Percentiles rank a stretch among this genome's conserved stretches.
phyloP scores from a whole-genome alignment of 1,284 basidiomycete species.

The Coriolopsis trogii region DNA sequence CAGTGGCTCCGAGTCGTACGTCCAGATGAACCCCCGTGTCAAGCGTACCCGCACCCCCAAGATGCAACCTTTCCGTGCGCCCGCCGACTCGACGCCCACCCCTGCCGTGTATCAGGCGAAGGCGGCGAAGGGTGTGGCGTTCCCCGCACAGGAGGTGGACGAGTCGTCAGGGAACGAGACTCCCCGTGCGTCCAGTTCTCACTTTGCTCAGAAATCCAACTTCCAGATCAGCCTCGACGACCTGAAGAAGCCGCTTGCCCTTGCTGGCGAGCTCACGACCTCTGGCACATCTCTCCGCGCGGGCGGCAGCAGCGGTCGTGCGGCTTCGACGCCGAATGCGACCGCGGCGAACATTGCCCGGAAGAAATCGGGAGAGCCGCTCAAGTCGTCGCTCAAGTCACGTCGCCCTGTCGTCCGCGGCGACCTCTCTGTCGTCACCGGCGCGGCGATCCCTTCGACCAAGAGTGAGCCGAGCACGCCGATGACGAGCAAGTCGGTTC shows the following conservation, averaged over 20 bases:
- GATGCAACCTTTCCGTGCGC: constrained; percentile 36
- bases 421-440: constrained; percentile 53
- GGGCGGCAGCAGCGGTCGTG: constrained; percentile 9
- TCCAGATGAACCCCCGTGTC: constrained; percentile 31
- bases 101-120: constrained; percentile 39
- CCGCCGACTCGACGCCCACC: constrained; percentile 46
- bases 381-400: constrained; percentile 90
- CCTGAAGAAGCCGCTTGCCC: constrained; percentile 1
- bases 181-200: constrained; percentile 17
- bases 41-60: constrained; percentile 35
- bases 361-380: constrained; percentile 92
- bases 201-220: neutral
- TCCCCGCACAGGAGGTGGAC: constrained; percentile 23
- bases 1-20: constrained; percentile 33
- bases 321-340: constrained; percentile 11
- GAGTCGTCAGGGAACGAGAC: constrained; percentile 16
- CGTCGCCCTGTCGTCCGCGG: constrained; percentile 51
- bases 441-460: constrained; percentile 37
- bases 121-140: constrained; percentile 15
- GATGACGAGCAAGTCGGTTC: constrained; percentile 78
- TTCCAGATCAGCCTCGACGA: constrained; percentile 15
- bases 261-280: neutral
- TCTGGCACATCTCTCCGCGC: constrained; percentile 5
- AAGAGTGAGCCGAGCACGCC: constrained; percentile 66
- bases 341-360: constrained; percentile 38